Base-by-base conservation (phyloP, 352 stramenopile genomes). In the Ochromonadaceae sp. region DNA sequence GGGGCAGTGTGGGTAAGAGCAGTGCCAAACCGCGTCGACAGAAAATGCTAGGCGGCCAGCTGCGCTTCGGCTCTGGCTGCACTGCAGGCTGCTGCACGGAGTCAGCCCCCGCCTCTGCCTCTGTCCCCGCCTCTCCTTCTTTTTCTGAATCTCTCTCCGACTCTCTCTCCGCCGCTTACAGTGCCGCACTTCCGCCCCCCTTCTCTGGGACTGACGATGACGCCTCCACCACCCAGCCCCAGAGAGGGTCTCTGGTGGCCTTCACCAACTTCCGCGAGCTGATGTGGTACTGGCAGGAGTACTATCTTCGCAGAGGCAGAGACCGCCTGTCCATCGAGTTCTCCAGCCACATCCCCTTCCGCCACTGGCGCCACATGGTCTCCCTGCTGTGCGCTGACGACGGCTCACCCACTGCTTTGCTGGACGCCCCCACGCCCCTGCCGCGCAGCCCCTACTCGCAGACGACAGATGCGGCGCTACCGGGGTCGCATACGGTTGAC, bases 281-380 rank as follows among this genome's bases (percentile, higher is more conserved):
- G 34, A 67, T 95, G 12, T 96, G 87, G 85, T 96, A 95, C 62
- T 96, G 87, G 87, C 81, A 88, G 34, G 82, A 96, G 72, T 96
- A 96, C 70, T 97, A 97, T 70, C 85, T 84, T 2, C 87, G 90
- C 9, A 77, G 87, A 47, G 88, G 88, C 9, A 78, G 88, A 38
- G 90, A 97, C 70, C 76, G 89, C 20, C 77, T 95, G 39, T 88
- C 81, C 28, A 76, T 97, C 4, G 89, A 96, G 69, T 91, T 94
- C 70, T 95, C 86, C 9, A 94, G 84, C 31, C 87, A 94, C 72
- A 79, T 97, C 43, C 78, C 82, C 56, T 97, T 96, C 62, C 76
- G 85, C 47, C 87, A 95, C 71, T 97, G 88, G 88, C 78, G 82
- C 28, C 68, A 82, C 9, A 53, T 50, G 48, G 81, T 96, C 10